phyloP scores from a whole-genome alignment of 1,284 basidiomycete species.

The Ustilago trichophora region DNA sequence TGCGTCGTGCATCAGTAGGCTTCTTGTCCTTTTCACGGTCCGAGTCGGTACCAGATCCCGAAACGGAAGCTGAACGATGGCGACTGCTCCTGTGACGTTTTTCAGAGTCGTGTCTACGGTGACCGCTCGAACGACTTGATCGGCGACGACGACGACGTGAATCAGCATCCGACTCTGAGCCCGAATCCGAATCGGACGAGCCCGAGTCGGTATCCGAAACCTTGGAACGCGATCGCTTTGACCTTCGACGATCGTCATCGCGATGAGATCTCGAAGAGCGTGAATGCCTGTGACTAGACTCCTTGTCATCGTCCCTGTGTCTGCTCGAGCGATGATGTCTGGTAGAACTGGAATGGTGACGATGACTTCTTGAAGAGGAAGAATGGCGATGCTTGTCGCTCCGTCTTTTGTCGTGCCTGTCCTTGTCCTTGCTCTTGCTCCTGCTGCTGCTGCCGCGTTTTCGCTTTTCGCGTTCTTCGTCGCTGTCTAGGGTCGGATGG shows the following conservation, averaged over 20 bases:
- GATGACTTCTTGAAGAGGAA: constrained; percentile 16
- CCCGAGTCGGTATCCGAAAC: constrained; percentile 5
- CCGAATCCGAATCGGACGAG: constrained; percentile 6
- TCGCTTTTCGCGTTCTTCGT: constrained; percentile 45
- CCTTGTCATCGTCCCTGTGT: constrained; percentile 17
- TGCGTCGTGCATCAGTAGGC: not conserved
- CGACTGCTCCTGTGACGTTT: constrained; percentile 18
- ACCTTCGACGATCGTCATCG: constrained; percentile 11
- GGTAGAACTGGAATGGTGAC: constrained; percentile 22
- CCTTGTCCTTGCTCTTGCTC: constrained; percentile 20
- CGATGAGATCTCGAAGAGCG: constrained; percentile 25
- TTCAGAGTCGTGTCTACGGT: constrained; percentile 4
- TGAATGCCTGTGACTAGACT: constrained; percentile 10
- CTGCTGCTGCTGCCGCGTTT: constrained; percentile 25
- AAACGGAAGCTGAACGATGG: constrained; percentile 13
- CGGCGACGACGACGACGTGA: constrained; percentile 19
- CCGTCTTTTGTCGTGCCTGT: constrained; percentile 10
- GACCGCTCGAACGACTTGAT: constrained; percentile 14
- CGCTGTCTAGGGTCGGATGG: constrained; percentile 41
- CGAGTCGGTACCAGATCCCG: constrained; percentile 2
- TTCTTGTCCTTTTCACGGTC: constrained; percentile 1
- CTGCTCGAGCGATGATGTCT: constrained; percentile 19
- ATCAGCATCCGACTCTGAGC: not conserved
- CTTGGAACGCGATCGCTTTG: constrained; percentile 20
- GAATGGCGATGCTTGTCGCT: constrained; percentile 26